Base-by-base conservation (phyloP, 2,329 filamentous ascomycete genomes). In the Colletotrichum destructivum region DNA sequence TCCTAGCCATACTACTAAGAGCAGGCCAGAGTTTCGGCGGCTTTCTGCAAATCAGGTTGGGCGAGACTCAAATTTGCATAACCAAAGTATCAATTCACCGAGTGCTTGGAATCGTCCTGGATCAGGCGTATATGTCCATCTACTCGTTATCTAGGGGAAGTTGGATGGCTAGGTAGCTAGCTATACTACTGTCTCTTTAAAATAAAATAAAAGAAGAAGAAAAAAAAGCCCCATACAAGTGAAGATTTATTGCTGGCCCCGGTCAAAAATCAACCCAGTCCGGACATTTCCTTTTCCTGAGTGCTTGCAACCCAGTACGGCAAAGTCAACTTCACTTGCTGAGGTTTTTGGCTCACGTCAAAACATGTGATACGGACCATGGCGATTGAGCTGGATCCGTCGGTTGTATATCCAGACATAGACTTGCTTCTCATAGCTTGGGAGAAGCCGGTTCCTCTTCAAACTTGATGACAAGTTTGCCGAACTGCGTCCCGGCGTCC, bases 391-490 rank as follows among this genome's bases (percentile, higher is more conserved):
- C 35, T 18, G 40, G 31, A 59, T 2, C 16, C 42, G 13, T 60
- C 15, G n/a, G n/a, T 40, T 40, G 6, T 42, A 35, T 49, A 46
- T 21, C 21, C 15, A 7, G 11, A 23, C 55, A 40, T n/a, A 52
- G 35, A 15, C 31, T 16, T 16, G 44, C 46, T n/a, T 35, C 47
- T 75, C 80, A 88, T 71, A 88, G 74, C 76, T 84, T 88, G 3
- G 84, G 77, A 21, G 79, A 69, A 26, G 79, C 85, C 15, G 77
- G 67, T 3, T 75, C 74, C 15, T 78, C 80, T n/a, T 80, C 86
- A 76, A 95, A 88, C 76, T 94, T 89, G 75, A 98, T 89, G 2
- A 98, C 94, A 76, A 98, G 82, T 83, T 98, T 98, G 13, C 96
- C 96, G 85, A 98, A 98, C 82, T 98, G 96, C 73, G 84, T 91